phyloP scores from a whole-genome alignment of 257 asterid genomes.

The Mentha longifolia region DNA sequence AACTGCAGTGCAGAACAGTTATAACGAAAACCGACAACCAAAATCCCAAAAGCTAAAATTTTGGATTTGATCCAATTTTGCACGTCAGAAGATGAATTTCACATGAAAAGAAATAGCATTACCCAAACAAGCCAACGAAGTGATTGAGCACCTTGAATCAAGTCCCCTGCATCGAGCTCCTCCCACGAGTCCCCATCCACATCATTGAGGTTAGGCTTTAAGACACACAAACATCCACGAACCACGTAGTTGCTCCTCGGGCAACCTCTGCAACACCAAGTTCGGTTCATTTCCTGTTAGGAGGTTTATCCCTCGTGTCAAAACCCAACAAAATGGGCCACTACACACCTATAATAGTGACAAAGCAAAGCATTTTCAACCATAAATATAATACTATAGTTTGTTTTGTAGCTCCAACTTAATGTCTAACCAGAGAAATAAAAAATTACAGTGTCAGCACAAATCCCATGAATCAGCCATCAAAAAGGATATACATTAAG shows the following conservation, averaged over 20 bases:
- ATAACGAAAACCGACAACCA: too few species aligned
- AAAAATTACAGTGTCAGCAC: background rate
- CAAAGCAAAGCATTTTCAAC: background rate
- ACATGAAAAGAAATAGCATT: constrained; percentile 22
- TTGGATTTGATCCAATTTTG: too few species aligned
- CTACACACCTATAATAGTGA: constrained; percentile 20
- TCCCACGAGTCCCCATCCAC: constrained; percentile 94
- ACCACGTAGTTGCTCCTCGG: constrained; percentile 69
- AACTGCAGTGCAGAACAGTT: too few species aligned
- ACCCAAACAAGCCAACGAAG: constrained; percentile 99
- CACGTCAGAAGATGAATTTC: background rate
- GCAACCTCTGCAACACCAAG: constrained; percentile 93
- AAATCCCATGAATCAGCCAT: background rate
- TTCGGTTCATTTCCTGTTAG: constrained; percentile 64
- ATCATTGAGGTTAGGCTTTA: constrained; percentile 66
- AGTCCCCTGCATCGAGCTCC: constrained; percentile 73
- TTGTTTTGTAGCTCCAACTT: background rate
- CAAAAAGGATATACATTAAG: background rate
- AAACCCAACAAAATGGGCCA: constrained; percentile 45
- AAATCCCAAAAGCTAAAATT: too few species aligned
- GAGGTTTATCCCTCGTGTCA: constrained; percentile 51
- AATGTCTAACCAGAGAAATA: background rate
- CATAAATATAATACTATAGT: background rate
- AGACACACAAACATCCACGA: constrained; percentile 62
- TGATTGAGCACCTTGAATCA: constrained; percentile 65